phyloP scores from a whole-genome alignment of 2,329 filamentous ascomycete genomes.

The Xylariaceae sp. region DNA sequence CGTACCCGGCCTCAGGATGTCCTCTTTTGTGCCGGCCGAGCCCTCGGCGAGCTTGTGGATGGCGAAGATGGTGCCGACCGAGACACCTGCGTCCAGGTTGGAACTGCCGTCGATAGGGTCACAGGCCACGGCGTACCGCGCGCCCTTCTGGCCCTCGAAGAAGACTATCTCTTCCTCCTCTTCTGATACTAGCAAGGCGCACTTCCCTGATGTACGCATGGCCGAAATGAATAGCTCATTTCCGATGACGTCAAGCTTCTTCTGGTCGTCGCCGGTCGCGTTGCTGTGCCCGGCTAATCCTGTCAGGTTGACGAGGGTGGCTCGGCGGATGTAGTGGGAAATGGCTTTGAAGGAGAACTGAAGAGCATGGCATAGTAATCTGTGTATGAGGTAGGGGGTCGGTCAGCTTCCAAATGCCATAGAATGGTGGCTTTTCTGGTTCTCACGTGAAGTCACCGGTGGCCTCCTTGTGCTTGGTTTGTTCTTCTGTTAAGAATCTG shows the following conservation, averaged over 20 bases:
- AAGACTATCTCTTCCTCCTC: constrained; percentile 91
- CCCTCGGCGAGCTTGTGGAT: constrained; percentile 84
- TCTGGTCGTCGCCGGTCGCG: constrained; percentile 94
- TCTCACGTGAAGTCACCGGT: constrained; percentile 97
- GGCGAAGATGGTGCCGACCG: constrained; percentile 94
- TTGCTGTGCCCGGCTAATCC: constrained; percentile 93
- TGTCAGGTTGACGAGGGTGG: constrained; percentile 89
- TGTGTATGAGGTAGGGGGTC: constrained; percentile 34
- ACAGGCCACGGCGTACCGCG: constrained; percentile 92
- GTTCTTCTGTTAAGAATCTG: constrained; percentile 92
- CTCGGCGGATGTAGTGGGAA: constrained; percentile 96
- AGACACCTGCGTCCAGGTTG: constrained; percentile 96
- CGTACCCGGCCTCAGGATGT: constrained; percentile 82
- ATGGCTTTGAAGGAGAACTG: constrained; percentile 99
- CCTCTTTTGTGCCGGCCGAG: constrained; percentile 69
- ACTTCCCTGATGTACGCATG: constrained; percentile 89
- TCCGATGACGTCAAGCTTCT: constrained; percentile 98
- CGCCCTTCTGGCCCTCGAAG: constrained; percentile 69
- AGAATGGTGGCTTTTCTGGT: constrained; percentile 26
- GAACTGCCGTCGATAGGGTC: constrained; percentile 97
- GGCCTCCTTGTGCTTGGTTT: constrained; percentile 85
- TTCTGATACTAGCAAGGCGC: constrained; percentile 90
- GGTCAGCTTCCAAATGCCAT: constrained; percentile 7
- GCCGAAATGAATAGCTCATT: constrained; percentile 96
- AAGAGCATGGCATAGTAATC: constrained; percentile 90